These are phyloP conservation scores for Actinomortierella ambigua DNA, from an alignment of 371 early-diverging fungal species.

Conservation along the genomic window DNA sequence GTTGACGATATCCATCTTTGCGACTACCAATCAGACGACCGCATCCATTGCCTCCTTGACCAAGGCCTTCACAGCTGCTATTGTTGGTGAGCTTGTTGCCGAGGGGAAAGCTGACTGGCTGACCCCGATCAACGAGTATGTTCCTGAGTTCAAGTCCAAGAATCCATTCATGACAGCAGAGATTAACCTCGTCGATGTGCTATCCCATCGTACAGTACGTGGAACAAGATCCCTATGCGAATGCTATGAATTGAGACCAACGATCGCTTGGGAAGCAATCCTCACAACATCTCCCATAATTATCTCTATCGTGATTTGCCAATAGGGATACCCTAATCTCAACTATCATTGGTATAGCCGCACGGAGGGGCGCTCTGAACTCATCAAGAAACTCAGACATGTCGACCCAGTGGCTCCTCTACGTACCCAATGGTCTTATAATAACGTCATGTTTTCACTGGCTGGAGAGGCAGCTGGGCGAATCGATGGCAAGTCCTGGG, in stretches of 20 bases:
- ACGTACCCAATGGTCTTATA: background rate
- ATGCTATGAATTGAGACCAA: too few relatives aligned
- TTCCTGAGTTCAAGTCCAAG: slow-evolving; percentile 16
- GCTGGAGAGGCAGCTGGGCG: slow-evolving; percentile 21
- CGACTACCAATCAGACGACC: slow-evolving; percentile 17
- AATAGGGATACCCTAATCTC: background rate
- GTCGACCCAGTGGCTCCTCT: slow-evolving; percentile 4
- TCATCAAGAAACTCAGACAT: slow-evolving; percentile 14
- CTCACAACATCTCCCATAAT: background rate
- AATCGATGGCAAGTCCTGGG: slow-evolving; percentile 8
- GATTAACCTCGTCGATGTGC: slow-evolving; percentile 15
- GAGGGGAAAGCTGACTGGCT: slow-evolving; percentile 31
- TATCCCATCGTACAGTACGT: slow-evolving; percentile 33
- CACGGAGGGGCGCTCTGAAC: slow-evolving; percentile 1
- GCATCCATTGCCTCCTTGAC: slow-evolving; percentile 20
- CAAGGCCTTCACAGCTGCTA: slow-evolving; percentile 22
- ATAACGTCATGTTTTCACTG: slow-evolving; percentile 17
- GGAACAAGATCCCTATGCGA: too few relatives aligned
- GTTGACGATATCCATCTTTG: too few relatives aligned
- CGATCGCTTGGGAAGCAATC: background rate
- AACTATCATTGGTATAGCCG: slow-evolving; percentile 4
- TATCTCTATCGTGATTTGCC: background rate
- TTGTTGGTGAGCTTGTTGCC: slow-evolving; percentile 25
- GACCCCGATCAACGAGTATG: slow-evolving; percentile 18
- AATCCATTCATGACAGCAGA: slow-evolving; percentile 21